phyloP scores from a whole-genome alignment of 805 yeast genomes.

The Myxozyma udenii region DNA sequence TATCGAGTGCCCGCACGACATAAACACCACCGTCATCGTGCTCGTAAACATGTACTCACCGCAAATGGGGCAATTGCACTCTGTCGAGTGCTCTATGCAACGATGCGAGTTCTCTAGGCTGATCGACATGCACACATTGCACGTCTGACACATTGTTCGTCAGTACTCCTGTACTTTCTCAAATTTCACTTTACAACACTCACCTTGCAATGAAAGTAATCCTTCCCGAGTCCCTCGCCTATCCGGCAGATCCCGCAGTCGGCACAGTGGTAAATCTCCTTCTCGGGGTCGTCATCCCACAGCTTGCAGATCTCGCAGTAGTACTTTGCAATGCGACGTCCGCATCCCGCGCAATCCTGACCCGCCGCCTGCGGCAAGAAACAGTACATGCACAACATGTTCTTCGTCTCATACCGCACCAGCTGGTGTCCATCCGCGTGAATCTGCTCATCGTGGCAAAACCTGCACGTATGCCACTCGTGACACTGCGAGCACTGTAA shows the following conservation, averaged over 20 bases:
- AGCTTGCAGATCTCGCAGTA: constrained; percentile 75
- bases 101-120: constrained; percentile 72
- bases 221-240: constrained; percentile 83
- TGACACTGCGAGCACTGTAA: constrained; percentile 73
- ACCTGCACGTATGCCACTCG: constrained; percentile 75
- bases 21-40: constrained; percentile 76
- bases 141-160: constrained; percentile 45
- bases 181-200: not conserved
- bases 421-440: constrained; percentile 50
- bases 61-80: constrained; percentile 89
- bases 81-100: constrained; percentile 84
- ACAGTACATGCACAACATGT: constrained; percentile 80
- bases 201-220: constrained; percentile 79
- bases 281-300: constrained; percentile 72
- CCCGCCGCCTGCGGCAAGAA: constrained; percentile 69
- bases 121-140: constrained; percentile 84
- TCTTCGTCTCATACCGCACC: constrained; percentile 55
- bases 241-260: constrained; percentile 90
- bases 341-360: constrained; percentile 67
- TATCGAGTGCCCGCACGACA: constrained; percentile 92
- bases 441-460: constrained; percentile 66
- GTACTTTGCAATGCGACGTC: constrained; percentile 64
- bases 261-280: constrained; percentile 86
- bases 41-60: constrained; percentile 87
- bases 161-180: too few species aligned